Conservation (phyloP, 2,329 filamentous ascomycete species). For the Penicillium sp. region DNA sequence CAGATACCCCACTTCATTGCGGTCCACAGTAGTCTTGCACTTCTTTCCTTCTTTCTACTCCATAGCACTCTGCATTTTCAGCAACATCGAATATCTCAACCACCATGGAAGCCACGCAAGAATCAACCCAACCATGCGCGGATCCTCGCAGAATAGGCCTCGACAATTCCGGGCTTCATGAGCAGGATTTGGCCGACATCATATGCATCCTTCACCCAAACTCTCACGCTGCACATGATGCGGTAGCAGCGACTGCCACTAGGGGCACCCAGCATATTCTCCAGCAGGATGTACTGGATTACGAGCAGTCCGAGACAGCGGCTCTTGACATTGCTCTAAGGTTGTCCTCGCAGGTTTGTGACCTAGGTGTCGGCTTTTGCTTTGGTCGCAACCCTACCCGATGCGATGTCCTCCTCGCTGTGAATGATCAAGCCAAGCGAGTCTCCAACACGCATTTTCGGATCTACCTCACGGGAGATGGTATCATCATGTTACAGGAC, state of each 20-base stretch:
- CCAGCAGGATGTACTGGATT: slow-evolving; percentile 42
- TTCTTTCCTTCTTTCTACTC: slow-evolving; percentile 2
- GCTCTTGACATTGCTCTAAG: slow-evolving; percentile 66
- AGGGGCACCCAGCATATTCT: slow-evolving; percentile 56
- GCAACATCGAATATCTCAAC: slow-evolving; percentile 6
- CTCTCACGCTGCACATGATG: slow-evolving; percentile 64
- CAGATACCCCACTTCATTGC: slow-evolving; percentile 20
- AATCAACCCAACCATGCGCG: slow-evolving; percentile 69
- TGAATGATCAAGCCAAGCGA: slow-evolving; percentile 63
- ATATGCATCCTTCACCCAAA: slow-evolving; percentile 81
- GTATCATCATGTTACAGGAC: slow-evolving; percentile 86
- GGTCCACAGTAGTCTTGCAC: slow-evolving; percentile 13
- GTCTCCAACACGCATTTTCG: slow-evolving; percentile 96
- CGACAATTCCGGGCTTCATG: slow-evolving; percentile 74
- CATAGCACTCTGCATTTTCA: slow-evolving; percentile 12
- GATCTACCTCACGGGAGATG: slow-evolving; percentile 82
- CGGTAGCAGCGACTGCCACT: slow-evolving; percentile 55
- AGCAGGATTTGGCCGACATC: slow-evolving; percentile 80
- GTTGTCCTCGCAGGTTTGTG: slow-evolving; percentile 66
- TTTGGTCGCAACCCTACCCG: slow-evolving; percentile 71
- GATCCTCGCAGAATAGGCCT: slow-evolving; percentile 74
- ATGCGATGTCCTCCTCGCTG: slow-evolving; percentile 67
- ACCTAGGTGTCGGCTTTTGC: slow-evolving; percentile 66
- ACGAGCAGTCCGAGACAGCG: slow-evolving; percentile 32
- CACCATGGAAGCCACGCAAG: slow-evolving; percentile 48